Base-by-base conservation (phyloP, 2,329 filamentous ascomycete genomes). In the Anthostomella pinea region DNA sequence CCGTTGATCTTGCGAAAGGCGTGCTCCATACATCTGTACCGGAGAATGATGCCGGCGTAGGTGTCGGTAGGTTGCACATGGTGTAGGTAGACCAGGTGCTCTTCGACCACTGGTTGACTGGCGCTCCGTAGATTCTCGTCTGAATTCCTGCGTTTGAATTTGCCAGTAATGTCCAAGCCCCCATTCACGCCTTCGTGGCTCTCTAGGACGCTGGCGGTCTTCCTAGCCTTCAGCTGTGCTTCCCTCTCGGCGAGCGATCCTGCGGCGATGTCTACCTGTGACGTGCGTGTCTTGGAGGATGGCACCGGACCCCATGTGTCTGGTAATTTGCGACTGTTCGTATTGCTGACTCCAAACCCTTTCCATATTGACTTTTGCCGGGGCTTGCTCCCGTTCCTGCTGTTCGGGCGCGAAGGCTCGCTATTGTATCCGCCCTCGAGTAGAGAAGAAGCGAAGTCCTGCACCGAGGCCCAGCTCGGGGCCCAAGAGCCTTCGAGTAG, bases 61-160 rank as follows among this genome's bases (percentile, higher is more conserved):
- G 89, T 97, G 64, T 98, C 93, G 28, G 77, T 77, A 10, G 83
- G 77, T 51, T 83, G 77, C 13, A 97, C 87, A 53, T 85, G 81
- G 63, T 98, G 93, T 33, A 97, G 72, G 61, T 97, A 98, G 13
- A 91, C 90, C 45, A 97, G 67, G 15, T 87, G 85, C 49, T 94
- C 85, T 50, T 80, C 75, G 32, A 79, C 72, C 21, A 84, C 79
- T 21, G 79, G 72, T 33, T 81, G 75, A 33, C 65, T 67, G 8
- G 58, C 45, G 19, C 60, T 49, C 26, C 50, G 52, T 18, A 60
- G 38, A n/a, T 66, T 54, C 34, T 87, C 83, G 51, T 87, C 82
- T 4, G 84, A 87, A 31, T 75, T 81, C 47, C 84, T 72, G 49
- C 80, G 73, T 64, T 87, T 87, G 57, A 71, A 75, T 43, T 65